These are phyloP conservation scores for Deakozyma indianensis DNA, from an alignment of 805 yeast species.

Conservation along the genomic window DNA sequence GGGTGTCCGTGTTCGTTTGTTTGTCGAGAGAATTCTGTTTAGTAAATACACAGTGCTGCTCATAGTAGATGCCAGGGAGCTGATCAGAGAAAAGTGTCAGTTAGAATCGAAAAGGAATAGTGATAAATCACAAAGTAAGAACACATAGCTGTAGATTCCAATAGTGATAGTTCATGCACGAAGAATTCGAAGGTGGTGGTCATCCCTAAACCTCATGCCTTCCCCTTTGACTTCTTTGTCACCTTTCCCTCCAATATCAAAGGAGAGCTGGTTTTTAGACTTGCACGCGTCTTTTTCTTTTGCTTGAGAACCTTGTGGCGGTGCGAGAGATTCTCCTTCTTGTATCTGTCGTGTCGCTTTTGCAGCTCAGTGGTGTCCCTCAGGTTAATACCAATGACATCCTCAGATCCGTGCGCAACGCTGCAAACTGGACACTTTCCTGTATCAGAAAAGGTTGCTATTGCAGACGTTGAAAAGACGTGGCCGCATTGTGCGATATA, in stretches of 20 bases:
- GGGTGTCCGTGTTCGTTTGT: no score
- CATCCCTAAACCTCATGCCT: no score
- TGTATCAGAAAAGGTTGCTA: slow-evolving; percentile 6
- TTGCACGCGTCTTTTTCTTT: slow-evolving; percentile 1
- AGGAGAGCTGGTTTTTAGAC: not conserved
- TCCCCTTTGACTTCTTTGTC: not conserved
- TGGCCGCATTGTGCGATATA: slow-evolving; percentile 30
- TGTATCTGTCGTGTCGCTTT: slow-evolving; percentile 16
- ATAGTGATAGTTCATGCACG: no score
- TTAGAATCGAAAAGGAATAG: no score
- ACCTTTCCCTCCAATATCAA: not conserved
- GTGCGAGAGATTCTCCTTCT: slow-evolving; percentile 21
- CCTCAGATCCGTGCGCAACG: slow-evolving; percentile 10
- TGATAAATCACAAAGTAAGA: no score
- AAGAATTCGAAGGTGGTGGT: no score
- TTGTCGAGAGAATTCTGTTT: no score
- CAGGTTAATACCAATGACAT: slow-evolving; percentile 27
- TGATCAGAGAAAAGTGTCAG: no score
- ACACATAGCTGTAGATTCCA: no score
- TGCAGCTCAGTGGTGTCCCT: slow-evolving; percentile 11
- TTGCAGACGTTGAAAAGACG: slow-evolving; percentile 12
- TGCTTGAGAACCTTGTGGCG: slow-evolving; percentile 20
- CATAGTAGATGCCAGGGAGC: no score
- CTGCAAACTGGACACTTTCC: slow-evolving; percentile 24
- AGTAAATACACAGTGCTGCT: no score